Percentiles rank a stretch among this genome's conserved stretches.
These are phyloP conservation scores for Cryptococcus sp. DNA, from an alignment of 1,284 basidiomycete genomes.

Conservation along the genomic window DNA sequence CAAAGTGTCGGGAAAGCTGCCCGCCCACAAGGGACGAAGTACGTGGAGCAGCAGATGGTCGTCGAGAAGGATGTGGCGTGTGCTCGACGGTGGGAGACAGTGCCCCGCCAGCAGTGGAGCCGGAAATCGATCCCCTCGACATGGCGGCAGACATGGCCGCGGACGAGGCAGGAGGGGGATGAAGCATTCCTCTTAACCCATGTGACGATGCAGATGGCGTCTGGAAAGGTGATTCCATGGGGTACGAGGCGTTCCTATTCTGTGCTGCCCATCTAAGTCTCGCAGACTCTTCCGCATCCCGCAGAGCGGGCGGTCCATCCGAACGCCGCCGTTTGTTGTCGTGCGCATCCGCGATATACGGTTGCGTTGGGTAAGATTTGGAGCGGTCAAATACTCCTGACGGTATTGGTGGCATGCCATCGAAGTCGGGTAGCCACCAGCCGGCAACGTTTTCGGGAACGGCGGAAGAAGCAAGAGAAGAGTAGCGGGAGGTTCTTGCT, in stretches of 20 bases:
- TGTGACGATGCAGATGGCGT: neutral
- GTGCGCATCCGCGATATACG: constrained; percentile 31
- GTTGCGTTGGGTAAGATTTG: constrained; percentile 18
- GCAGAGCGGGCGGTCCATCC: constrained; percentile 34
- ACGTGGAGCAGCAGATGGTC: constrained; percentile 25
- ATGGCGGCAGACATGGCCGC: constrained; percentile 22
- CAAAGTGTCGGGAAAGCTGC: constrained; percentile 41
- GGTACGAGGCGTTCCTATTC: constrained; percentile 46
- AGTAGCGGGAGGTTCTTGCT: constrained; percentile 42
- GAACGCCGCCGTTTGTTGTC: constrained; percentile 45
- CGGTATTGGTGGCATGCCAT: constrained; percentile 10
- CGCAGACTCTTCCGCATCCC: constrained; percentile 44
- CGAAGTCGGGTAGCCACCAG: constrained; percentile 48
- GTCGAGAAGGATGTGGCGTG: constrained; percentile 2
- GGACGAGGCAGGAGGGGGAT: constrained; percentile 28
- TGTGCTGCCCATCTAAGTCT: constrained; percentile 47
- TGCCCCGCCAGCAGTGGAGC: constrained; percentile 14
- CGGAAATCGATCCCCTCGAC: constrained; percentile 30
- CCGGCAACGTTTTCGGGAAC: constrained; percentile 26
- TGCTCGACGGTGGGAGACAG: constrained; percentile 15
- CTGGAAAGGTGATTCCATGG: constrained; percentile 10
- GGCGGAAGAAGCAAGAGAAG: constrained; percentile 40
- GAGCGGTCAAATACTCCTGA: constrained; percentile 10
- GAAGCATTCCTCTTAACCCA: constrained; percentile 27
- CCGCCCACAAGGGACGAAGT: constrained; percentile 42